phyloP scores from a whole-genome alignment of 164 flowering plant genomes.

The Euptelea pleiosperma region DNA sequence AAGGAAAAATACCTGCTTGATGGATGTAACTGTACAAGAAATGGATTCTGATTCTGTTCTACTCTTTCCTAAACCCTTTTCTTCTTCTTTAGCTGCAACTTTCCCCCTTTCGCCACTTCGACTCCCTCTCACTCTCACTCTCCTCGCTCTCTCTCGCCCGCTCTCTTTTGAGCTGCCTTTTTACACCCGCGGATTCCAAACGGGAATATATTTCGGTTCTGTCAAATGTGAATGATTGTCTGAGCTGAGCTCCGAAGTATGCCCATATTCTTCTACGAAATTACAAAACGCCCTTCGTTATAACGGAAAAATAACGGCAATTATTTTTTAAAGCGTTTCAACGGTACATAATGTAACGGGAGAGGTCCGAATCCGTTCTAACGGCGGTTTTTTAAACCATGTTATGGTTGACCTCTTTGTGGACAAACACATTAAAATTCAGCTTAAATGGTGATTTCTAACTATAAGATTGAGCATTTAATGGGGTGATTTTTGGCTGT shows the following conservation, averaged over 20 bases:
- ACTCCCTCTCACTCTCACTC: constrained; percentile 10
- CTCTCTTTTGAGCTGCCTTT: constrained; percentile 15
- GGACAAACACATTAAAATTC: too few relatives aligned
- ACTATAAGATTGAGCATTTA: too few relatives aligned
- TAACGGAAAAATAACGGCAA: too few relatives aligned
- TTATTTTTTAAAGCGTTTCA: too few relatives aligned
- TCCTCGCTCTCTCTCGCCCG: constrained; percentile 3
- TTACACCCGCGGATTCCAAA: constrained; percentile 33
- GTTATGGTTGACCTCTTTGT: too few relatives aligned
- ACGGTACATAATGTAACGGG: too few relatives aligned
- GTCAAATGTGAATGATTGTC: constrained; percentile 35
- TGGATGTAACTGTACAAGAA: constrained; percentile 10
- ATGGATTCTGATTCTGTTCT: too few relatives aligned
- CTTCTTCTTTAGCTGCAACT: constrained; percentile 13
- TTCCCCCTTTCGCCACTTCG: constrained; percentile 2
- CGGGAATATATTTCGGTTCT: constrained; percentile 23
- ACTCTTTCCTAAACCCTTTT: neutral
- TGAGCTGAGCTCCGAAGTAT: neutral
- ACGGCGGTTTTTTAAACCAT: too few relatives aligned
- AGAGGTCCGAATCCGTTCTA: too few relatives aligned
- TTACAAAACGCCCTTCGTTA: too few relatives aligned
- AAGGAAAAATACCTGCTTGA: constrained; percentile 4
- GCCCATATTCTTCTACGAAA: neutral
- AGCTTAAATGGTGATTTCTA: too few relatives aligned
- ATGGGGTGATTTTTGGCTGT: too few relatives aligned